Evolutionary conservation across 2,329 filamentous ascomycete species (phyloP), one percentile per base, ranked within the genome.

Genomic region (Talaromyces pinophilus): DNA sequence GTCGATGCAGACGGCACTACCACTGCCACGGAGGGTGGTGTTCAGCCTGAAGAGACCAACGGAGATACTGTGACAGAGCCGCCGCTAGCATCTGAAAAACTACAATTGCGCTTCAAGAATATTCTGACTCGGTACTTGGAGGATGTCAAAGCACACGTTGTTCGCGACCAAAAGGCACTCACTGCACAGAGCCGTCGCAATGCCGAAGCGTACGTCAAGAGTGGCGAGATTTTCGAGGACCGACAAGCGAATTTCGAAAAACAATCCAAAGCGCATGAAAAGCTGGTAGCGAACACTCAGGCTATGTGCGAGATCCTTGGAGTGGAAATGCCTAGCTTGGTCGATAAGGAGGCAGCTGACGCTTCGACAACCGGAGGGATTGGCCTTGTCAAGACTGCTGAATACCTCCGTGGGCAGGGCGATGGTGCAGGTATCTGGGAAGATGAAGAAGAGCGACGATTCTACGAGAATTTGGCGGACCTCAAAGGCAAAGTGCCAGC

Each of bases 351-450:
- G 59, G 87, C 91, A 65, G 81, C 87, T 25, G 85, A 90, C 52
- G 83, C 85, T 38, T 80, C 85, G 28, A 85, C 87, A 0, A 90
- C 91, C 73, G 89, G 92, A 63, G 90, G 90, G 1, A 97, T 99
- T 72, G 95, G 95, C 40, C 86, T 98, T 46, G 91, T 98, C 71
- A 98, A 97, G 80, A 91, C 93, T 11, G 92, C 92, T 0, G 94
- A 98, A 72, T 98, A 97, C 74, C 83, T 98, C 46, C 90, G 92
- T 44, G 93, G 93, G 13, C 92, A 96, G 76, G 90, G 90, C 25
- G 94, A 98, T 67, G 93, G 93, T 22, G 87, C 93, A 28, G 95
- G 95, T 0, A 98, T 99, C 69, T 99, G 95, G 95, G 93, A 97
- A 80, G 95, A 99, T 72, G 95, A 99, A 75, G 95, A 99, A 64